phyloP scores from a whole-genome alignment of 306 rosid genomes.

The Gillenia trifoliata region DNA sequence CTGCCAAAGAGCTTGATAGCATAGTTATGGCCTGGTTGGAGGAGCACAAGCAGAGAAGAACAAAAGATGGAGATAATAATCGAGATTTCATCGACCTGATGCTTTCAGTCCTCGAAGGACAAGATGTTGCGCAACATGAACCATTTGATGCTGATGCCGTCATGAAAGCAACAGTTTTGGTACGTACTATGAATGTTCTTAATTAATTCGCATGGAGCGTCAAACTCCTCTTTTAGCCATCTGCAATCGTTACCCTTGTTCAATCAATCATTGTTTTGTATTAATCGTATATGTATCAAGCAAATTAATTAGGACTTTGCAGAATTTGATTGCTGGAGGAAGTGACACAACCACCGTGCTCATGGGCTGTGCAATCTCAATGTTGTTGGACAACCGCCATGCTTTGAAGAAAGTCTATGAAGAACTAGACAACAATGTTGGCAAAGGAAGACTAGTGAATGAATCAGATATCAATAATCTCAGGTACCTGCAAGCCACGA shows the following conservation, averaged over 20 bases:
- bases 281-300: too few relatives aligned
- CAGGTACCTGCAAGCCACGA: not conserved
- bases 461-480: not conserved
- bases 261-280: too few relatives aligned
- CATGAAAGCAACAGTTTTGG: slow-evolving; percentile 34
- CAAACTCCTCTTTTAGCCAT: too few relatives aligned
- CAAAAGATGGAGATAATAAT: not conserved
- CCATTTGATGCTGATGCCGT: slow-evolving; percentile 29
- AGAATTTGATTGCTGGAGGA: not conserved
- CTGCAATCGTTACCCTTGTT: too few relatives aligned
- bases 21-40: slow-evolving; percentile 15
- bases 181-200: not conserved
- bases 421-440: not conserved
- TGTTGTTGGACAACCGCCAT: not conserved
- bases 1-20: slow-evolving; percentile 21
- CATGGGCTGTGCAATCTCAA: not conserved
- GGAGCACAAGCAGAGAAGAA: slow-evolving; percentile 25
- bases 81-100: slow-evolving; percentile 41
- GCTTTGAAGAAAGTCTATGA: not conserved
- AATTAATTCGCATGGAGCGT: too few relatives aligned
- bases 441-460: not conserved
- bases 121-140: not conserved
- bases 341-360: not conserved
- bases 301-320: not conserved
- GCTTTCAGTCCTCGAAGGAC: slow-evolving; percentile 19